Evolutionary conservation across 2,329 filamentous ascomycete species (phyloP), one percentile per base, ranked within the genome.

Genomic region (Colletotrichum gigasporum): DNA sequence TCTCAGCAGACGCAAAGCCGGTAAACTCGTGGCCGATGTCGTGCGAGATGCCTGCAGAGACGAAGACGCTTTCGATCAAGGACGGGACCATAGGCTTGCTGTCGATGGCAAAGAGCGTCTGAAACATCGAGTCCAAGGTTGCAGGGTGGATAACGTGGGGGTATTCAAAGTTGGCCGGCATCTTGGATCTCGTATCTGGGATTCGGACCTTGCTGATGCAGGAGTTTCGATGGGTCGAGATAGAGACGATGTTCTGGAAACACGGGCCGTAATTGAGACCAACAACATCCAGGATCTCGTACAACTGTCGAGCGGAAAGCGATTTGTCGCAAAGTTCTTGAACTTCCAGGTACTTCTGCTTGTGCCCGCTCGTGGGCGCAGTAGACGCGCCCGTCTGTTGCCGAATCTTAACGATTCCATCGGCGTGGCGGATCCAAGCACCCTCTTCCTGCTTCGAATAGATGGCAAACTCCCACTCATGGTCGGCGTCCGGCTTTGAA

Each of bases 81-180:
- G 80, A 80, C 0, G 84, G 84, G 0, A 86, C 79, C 83, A 85
- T 86, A 2, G 82, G 77, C 9, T 74, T 72, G 3, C 76, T 73
- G 4, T 80, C 75, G 3, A 85, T 73, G 5, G 78, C 76, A 52
- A 87, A 81, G 1, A 84, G 75, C 0, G 80, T 79, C 57, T 89
- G 86, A 22, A 89, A 81, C 71, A 87, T 81, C 3, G 82, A 74
- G 67, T 89, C 86, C 11, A 89, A 75, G 0, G 85, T 87, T 4
- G 83, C 80, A 0, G 86, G 86, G 66, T 89, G 86, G n/a, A 89
- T 79, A 4, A 87, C 60, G 66, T 87, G 83, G 3, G 80, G 76
- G 63, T 81, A 87, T 69, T 87, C 85, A 54, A 82, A 86, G 12
- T 79, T 73, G 37, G 76, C 76, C 0, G 85, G 85, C 85, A 88